Percentiles rank a stretch among this genome's conserved stretches.
Conservation (phyloP, 352 stramenopile species). For the Pythium aquatile region DNA sequence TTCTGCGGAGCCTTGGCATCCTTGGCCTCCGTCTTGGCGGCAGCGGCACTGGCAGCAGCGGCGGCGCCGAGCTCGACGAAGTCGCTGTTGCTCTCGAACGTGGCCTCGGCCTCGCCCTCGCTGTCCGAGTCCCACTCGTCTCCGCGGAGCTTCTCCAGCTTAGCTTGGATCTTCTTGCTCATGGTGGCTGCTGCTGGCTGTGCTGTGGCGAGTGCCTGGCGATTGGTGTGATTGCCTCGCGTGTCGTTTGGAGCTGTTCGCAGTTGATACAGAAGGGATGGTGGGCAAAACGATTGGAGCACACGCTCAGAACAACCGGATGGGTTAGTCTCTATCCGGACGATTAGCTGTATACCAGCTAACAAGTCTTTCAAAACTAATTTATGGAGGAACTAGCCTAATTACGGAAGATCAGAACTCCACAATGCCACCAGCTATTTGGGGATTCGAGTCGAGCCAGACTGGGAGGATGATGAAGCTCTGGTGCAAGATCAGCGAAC, state of each 20-base stretch:
- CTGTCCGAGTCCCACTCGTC: constrained; percentile 87
- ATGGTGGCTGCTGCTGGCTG: constrained; percentile 34
- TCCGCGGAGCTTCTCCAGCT: constrained; percentile 79
- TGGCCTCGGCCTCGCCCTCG: constrained; percentile 33
- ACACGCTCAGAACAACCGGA: constrained; percentile 22
- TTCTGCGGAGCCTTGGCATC: constrained; percentile 14
- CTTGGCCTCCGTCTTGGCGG: constrained; percentile 24
- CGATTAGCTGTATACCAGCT: constrained; percentile 16
- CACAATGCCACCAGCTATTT: constrained; percentile 15
- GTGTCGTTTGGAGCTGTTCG: constrained; percentile 20
- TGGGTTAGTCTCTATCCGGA: constrained; percentile 15
- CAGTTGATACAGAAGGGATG: background rate
- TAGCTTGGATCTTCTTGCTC: constrained; percentile 74
- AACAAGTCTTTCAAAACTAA: constrained; percentile 1
- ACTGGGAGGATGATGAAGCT: background rate
- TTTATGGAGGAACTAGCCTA: background rate
- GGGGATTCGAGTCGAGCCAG: constrained; percentile 9
- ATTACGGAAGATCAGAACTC: constrained; percentile 16
- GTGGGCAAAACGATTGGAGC: constrained; percentile 33
- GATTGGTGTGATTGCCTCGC: constrained; percentile 3
- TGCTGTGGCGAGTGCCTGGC: constrained; percentile 9
- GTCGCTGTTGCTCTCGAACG: constrained; percentile 51
- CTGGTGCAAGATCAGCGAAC: background rate
- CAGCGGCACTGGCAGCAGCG: constrained; percentile 30
- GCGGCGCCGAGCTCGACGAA: constrained; percentile 52